A percentile compares a stretch with the other conserved stretches of the same genome.
Conservation (phyloP, 2,329 filamentous ascomycete species). For the Cladosporium sp. region DNA sequence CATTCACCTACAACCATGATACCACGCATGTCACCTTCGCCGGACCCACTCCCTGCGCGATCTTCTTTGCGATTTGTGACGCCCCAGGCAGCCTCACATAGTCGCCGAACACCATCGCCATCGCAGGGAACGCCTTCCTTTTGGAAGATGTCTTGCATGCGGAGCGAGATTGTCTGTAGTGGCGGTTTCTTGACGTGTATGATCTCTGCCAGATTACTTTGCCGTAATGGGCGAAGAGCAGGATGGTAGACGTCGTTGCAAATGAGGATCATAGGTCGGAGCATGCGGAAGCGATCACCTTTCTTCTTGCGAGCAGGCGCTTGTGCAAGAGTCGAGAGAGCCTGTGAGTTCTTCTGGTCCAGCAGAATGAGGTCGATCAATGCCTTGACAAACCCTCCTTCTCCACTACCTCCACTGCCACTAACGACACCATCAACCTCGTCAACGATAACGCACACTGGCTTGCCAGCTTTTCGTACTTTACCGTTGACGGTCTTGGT, state of each 20-base stretch:
- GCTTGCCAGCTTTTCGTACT: conserved; percentile 72
- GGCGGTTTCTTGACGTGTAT: conserved; percentile 88
- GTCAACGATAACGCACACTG: conserved; percentile 91
- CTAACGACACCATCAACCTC: conserved; percentile 94
- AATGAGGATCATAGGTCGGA: conserved; percentile 87
- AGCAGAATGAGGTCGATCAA: conserved; percentile 84
- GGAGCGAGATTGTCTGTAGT: conserved; percentile 77
- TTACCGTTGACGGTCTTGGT: conserved; percentile 54
- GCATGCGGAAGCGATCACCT: conserved; percentile 80
- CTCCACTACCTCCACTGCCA: conserved; percentile 70
- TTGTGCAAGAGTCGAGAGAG: conserved; percentile 37
- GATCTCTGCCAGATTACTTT: conserved; percentile 81
- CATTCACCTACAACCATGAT: conserved; percentile 86
- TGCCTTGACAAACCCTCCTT: conserved; percentile 94
- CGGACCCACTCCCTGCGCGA: conserved; percentile 53
- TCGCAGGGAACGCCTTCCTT: conserved; percentile 88
- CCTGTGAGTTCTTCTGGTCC: conserved; percentile 75
- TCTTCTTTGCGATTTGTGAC: conserved; percentile 71
- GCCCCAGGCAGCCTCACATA: conserved; percentile 83
- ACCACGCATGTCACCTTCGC: conserved; percentile 74
- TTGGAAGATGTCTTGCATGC: conserved; percentile 81
- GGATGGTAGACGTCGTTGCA: conserved; percentile 98
- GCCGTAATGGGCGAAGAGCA: conserved; percentile 80
- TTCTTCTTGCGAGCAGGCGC: conserved; percentile 60
- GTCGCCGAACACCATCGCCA: conserved; percentile 79